Percentiles rank a stretch among this genome's conserved stretches.
Conservation (phyloP, 2,329 filamentous ascomycete genomes). For the Madurella mycetomatis region DNA sequence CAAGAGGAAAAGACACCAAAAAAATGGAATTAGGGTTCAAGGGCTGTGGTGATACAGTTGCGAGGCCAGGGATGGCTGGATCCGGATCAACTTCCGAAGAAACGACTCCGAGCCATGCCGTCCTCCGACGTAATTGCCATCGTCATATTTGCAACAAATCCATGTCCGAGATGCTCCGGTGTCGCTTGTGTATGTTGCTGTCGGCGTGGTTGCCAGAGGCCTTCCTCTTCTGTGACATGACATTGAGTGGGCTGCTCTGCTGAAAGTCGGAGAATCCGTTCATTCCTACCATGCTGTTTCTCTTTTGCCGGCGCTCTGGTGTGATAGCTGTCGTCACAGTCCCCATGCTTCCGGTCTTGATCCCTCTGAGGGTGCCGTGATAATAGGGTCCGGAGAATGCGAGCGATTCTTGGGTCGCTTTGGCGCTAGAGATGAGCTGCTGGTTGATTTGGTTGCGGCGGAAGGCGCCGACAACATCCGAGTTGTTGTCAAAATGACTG, state of each 20-base stretch:
- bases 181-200: constrained; percentile 47
- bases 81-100: constrained; percentile 12
- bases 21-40: background rate
- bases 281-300: constrained; percentile 29
- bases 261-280: constrained; percentile 26
- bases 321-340: constrained; percentile 66
- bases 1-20: background rate
- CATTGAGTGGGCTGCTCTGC: constrained; percentile 47
- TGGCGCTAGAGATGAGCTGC: constrained; percentile 56
- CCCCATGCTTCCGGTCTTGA: constrained; percentile 61
- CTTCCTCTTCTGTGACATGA: constrained; percentile 51
- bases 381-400: constrained; percentile 58
- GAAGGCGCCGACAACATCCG: constrained; percentile 72
- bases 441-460: constrained; percentile 63
- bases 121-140: constrained; percentile 41
- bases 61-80: constrained; percentile 42
- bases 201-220: constrained; percentile 39
- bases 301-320: constrained; percentile 58
- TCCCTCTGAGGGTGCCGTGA: constrained; percentile 56
- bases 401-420: constrained; percentile 58
- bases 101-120: constrained; percentile 34
- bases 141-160: constrained; percentile 43
- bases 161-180: constrained; percentile 57
- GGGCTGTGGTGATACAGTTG: constrained; percentile 15
- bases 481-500: constrained; percentile 62